Conservation (phyloP, 75 land plant species). For the Pinus taeda region DNA sequence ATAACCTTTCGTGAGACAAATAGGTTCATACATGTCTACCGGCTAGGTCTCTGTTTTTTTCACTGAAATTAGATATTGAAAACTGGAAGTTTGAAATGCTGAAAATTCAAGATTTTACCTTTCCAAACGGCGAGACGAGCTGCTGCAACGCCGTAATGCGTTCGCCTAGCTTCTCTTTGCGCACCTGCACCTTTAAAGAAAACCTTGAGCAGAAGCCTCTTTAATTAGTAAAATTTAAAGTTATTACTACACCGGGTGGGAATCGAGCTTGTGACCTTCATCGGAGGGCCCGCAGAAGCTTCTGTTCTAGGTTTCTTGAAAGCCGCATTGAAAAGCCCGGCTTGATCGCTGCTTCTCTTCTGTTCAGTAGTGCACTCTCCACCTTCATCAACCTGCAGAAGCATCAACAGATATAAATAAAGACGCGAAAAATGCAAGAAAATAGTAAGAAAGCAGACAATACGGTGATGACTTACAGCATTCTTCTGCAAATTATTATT, state of each 20-base stretch:
- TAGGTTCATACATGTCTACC: background rate
- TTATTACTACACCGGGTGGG: background rate
- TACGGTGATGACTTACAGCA: background rate
- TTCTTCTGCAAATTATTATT: constrained; percentile 4
- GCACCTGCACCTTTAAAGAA: constrained; percentile 11
- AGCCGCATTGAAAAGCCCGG: background rate
- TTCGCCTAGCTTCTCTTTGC: constrained; percentile 62
- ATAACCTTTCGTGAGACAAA: background rate
- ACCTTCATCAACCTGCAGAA: constrained; percentile 10
- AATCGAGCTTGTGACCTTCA: background rate
- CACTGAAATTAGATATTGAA: background rate
- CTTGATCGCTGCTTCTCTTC: constrained; percentile 9
- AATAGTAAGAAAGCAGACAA: background rate
- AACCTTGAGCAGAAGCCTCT: background rate
- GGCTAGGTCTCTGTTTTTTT: background rate
- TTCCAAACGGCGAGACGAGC: constrained; percentile 67
- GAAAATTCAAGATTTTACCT: constrained; percentile 22
- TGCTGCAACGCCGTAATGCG: constrained; percentile 61
- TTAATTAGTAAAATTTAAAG: background rate
- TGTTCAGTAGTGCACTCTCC: constrained; percentile 12
- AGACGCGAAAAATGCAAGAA: background rate
- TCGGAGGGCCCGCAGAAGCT: background rate
- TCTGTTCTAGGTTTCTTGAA: constrained; percentile 12
- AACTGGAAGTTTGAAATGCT: background rate
- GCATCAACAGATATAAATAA: background rate